phyloP scores from a whole-genome alignment of 73 alveolate genomes.

The Paramecium octaurelia region DNA sequence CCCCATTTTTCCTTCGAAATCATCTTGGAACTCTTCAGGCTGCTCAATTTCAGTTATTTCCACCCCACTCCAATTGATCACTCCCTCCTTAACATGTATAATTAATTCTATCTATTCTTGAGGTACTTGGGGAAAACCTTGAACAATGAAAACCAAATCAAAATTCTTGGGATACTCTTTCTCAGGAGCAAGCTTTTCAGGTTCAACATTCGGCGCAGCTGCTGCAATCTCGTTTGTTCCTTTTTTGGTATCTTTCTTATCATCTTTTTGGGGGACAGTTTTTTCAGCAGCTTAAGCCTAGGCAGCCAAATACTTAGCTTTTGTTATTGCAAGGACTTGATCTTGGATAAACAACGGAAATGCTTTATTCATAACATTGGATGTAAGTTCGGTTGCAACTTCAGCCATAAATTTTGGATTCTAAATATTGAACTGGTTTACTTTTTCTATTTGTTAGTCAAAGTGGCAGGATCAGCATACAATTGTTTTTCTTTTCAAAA shows the following conservation, averaged over 20 bases:
- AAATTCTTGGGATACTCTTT: constrained; percentile 52
- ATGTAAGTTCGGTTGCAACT: constrained; percentile 42
- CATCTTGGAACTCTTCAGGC: constrained; percentile 45
- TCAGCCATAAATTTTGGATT: constrained; percentile 55
- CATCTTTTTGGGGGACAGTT: constrained; percentile 40
- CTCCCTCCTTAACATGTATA: constrained; percentile 47
- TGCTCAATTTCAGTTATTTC: constrained; percentile 43
- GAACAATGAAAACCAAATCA: constrained; percentile 24
- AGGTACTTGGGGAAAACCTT: constrained; percentile 38
- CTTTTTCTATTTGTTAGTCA: constrained; percentile 52
- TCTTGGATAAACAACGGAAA: constrained; percentile 35
- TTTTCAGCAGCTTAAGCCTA: not conserved
- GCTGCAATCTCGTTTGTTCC: constrained; percentile 5
- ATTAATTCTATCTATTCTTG: constrained; percentile 41
- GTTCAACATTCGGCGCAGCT: constrained; percentile 10
- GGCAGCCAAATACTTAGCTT: constrained; percentile 8
- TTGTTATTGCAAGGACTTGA: not conserved
- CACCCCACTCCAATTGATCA: constrained; percentile 23
- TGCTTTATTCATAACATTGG: constrained; percentile 47
- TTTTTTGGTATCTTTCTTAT: constrained; percentile 44
- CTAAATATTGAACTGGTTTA: not conserved
- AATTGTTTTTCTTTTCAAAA: constrained; percentile 49
- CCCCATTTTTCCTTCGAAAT: constrained; percentile 45
- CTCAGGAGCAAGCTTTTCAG: constrained; percentile 31
- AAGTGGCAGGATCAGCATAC: constrained; percentile 45